Conservation (phyloP, 345 rosid species). For the Brassica rapa region DNA sequence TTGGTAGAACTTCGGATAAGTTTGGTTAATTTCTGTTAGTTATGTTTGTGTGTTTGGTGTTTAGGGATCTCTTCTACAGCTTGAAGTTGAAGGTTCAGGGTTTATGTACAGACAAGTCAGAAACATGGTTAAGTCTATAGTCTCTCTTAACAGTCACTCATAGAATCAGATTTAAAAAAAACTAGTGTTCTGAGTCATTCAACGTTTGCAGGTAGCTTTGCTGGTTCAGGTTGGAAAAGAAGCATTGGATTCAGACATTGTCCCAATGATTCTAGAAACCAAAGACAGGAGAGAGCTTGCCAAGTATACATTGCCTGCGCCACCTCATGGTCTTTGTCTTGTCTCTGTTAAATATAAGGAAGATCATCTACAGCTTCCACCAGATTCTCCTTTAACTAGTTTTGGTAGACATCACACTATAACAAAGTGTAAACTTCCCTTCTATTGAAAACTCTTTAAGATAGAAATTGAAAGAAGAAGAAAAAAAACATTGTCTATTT, state of each 20-base stretch:
- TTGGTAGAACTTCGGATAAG: too few relatives aligned
- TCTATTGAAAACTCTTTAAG: conserved; percentile 25
- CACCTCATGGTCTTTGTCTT: conserved; percentile 88
- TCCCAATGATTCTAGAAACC: conserved; percentile 63
- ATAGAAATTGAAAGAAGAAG: background rate
- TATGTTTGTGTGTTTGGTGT: background rate
- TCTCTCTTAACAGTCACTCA: background rate
- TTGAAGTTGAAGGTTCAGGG: conserved; percentile 92
- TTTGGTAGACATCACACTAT: conserved; percentile 68
- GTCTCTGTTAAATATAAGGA: conserved; percentile 61
- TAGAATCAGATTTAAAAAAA: background rate
- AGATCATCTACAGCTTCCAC: conserved; percentile 67
- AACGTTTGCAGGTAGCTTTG: conserved; percentile 68
- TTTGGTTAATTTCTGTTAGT: too few relatives aligned
- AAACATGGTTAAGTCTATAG: conserved; percentile 64
- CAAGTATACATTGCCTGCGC: conserved; percentile 58
- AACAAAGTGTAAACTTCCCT: conserved; percentile 75
- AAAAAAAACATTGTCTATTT: background rate
- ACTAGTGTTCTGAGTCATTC: background rate
- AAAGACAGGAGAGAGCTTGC: conserved; percentile 78
- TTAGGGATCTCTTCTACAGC: conserved; percentile 75
- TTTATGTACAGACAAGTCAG: conserved; percentile 90
- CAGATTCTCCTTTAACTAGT: conserved; percentile 59
- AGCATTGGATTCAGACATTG: conserved; percentile 70
- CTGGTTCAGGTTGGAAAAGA: conserved; percentile 84